These are phyloP conservation scores for Termitomyces sp. DNA, from an alignment of 1,284 basidiomycete genomes.

Conservation along the genomic window DNA sequence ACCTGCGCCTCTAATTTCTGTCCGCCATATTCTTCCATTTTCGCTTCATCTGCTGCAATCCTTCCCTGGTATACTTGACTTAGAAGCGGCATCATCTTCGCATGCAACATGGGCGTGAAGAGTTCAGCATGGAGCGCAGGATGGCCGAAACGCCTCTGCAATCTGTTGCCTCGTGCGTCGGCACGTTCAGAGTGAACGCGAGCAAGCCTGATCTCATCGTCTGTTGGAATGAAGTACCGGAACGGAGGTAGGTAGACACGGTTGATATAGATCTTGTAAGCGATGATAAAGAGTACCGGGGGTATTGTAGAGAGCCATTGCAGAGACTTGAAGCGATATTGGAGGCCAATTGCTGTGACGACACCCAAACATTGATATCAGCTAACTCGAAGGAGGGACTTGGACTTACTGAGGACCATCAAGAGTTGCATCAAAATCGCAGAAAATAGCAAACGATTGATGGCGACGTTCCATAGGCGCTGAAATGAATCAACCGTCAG, in stretches of 20 bases:
- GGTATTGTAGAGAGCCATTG: conserved; percentile 73
- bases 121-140: conserved; percentile 75
- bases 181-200: conserved; percentile 68
- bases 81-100: conserved; percentile 76
- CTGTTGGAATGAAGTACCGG: conserved; percentile 73
- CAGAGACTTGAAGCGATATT: conserved; percentile 68
- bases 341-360: conserved; percentile 74
- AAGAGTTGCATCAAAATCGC: conserved; percentile 80
- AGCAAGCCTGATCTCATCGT: conserved; percentile 64
- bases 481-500: conserved; percentile 23
- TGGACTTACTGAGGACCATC: conserved; percentile 79
- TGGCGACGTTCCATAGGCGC: conserved; percentile 89
- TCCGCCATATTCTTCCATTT: conserved; percentile 70
- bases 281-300: conserved; percentile 69
- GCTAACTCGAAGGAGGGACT: neutral
- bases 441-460: conserved; percentile 78
- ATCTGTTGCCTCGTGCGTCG: conserved; percentile 63
- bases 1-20: conserved; percentile 68
- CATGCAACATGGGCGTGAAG: conserved; percentile 85
- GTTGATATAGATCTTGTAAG: conserved; percentile 81
- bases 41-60: conserved; percentile 56
- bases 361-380: neutral
- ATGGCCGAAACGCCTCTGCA: conserved; percentile 83
- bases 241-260: conserved; percentile 67
- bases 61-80: conserved; percentile 72